These are phyloP conservation scores for Setaria viridis DNA, from an alignment of 202 grass and related monocot species.

Conservation along the genomic window DNA sequence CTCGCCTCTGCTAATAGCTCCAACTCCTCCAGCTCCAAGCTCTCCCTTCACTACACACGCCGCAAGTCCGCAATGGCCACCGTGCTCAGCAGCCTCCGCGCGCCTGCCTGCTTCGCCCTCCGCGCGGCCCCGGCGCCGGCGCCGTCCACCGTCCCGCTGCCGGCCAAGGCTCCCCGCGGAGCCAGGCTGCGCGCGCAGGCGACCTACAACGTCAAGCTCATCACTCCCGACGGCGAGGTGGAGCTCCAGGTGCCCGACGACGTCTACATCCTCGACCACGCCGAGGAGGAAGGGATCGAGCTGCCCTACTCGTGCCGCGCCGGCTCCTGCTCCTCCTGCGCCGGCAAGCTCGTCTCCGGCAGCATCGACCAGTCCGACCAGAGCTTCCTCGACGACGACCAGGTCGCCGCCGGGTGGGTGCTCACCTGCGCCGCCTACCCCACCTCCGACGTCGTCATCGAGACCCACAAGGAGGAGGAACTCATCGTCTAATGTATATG, in stretches of 20 bases:
- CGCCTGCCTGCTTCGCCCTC: slow-evolving; percentile 30
- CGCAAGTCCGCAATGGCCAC: slow-evolving; percentile 40
- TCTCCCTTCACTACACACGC: too few species aligned
- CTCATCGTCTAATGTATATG: slow-evolving; percentile 21
- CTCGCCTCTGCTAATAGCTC: too few species aligned
- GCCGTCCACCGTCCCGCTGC: not conserved
- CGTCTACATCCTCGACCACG: slow-evolving; percentile 74
- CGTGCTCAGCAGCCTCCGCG: slow-evolving; percentile 56
- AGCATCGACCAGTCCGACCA: slow-evolving; percentile 72
- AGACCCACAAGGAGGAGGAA: slow-evolving; percentile 98
- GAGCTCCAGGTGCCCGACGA: slow-evolving; percentile 72
- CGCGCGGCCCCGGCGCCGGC: not conserved
- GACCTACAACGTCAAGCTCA: slow-evolving; percentile 77
- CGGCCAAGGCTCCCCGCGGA: not conserved
- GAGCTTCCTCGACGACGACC: slow-evolving; percentile 81
- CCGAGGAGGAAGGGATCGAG: slow-evolving; percentile 72
- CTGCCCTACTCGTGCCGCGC: slow-evolving; percentile 90
- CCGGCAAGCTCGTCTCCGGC: slow-evolving; percentile 71
- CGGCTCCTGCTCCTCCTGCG: slow-evolving; percentile 85
- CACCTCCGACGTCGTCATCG: slow-evolving; percentile 75
- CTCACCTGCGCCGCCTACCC: slow-evolving; percentile 89
- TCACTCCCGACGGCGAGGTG: slow-evolving; percentile 64
- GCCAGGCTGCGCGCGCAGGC: slow-evolving; percentile 55
- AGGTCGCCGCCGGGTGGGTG: slow-evolving; percentile 58
- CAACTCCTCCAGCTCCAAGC: too few species aligned